These are phyloP conservation scores for Coemansia sp. DNA, from an alignment of 192 early-diverging fungal species.

Conservation along the genomic window DNA sequence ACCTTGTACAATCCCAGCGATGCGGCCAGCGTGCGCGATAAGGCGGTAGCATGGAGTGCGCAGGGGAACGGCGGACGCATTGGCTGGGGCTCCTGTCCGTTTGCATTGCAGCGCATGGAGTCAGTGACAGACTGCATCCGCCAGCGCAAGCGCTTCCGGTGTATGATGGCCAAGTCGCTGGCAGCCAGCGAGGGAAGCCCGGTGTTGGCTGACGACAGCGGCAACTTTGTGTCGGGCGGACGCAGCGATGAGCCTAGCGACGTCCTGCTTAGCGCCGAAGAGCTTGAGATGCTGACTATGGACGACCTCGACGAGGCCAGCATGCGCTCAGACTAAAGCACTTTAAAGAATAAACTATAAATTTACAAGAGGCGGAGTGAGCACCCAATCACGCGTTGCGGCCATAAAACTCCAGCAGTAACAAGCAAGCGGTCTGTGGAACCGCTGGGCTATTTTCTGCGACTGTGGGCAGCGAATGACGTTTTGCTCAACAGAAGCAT, in stretches of 20 bases:
- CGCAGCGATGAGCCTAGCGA: slow-evolving; percentile 3
- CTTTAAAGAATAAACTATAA: neutral
- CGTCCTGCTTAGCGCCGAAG: slow-evolving; percentile 12
- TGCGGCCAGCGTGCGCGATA: slow-evolving; percentile 56
- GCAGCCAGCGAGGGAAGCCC: slow-evolving; percentile 24
- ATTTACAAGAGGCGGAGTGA: neutral
- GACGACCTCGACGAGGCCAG: slow-evolving; percentile 12
- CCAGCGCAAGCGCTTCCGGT: slow-evolving; percentile 38
- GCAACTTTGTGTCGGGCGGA: neutral
- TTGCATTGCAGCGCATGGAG: slow-evolving; percentile 39
- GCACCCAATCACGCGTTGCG: neutral
- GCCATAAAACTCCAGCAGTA: neutral
- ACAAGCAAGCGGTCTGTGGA: slow-evolving; percentile 4
- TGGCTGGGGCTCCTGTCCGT: slow-evolving; percentile 40
- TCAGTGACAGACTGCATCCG: slow-evolving; percentile 24
- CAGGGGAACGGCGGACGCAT: slow-evolving; percentile 37
- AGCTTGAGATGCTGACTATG: slow-evolving; percentile 33
- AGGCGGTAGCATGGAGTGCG: slow-evolving; percentile 54
- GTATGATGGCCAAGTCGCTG: slow-evolving; percentile 44
- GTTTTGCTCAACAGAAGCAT: neutral
- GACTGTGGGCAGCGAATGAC: slow-evolving; percentile 8
- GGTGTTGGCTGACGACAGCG: neutral
- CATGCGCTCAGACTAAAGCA: neutral
- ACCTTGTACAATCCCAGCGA: slow-evolving; percentile 54
- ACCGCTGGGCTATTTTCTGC: slow-evolving; percentile 7